A percentile compares a stretch with the other conserved stretches of the same genome.
These are phyloP conservation scores for Saccharomycopsis hybrid DNA, from an alignment of 1,139 yeast species.

Conservation along the genomic window DNA sequence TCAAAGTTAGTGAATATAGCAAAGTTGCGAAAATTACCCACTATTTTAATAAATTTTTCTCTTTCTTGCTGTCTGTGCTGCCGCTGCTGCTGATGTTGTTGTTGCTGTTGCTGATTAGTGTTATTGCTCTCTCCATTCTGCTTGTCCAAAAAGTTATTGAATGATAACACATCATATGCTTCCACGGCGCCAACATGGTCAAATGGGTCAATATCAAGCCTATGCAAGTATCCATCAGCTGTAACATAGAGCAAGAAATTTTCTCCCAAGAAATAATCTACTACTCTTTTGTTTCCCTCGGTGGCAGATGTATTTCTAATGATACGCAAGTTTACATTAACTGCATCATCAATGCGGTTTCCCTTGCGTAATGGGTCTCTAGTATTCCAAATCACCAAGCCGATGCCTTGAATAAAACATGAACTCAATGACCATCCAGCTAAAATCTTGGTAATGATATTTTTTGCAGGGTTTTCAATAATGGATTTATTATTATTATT, in stretches of 20 bases:
- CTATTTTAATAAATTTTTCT: constrained; percentile 38
- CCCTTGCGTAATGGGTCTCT: constrained; percentile 28
- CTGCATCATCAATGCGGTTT: constrained; percentile 25
- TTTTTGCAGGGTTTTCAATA: constrained; percentile 13
- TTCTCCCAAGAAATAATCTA: constrained; percentile 54
- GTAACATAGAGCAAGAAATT: constrained; percentile 46
- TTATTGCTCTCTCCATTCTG: not conserved
- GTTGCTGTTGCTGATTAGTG: not conserved
- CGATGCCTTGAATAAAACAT: constrained; percentile 43
- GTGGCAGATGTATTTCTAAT: constrained; percentile 36
- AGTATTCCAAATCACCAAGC: constrained; percentile 55
- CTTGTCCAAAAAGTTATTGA: constrained; percentile 22
- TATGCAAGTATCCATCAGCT: constrained; percentile 39
- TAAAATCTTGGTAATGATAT: constrained; percentile 27
- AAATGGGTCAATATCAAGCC: constrained; percentile 36
- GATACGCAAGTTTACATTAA: constrained; percentile 30
- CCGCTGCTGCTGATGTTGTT: not conserved
- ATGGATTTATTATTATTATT: constrained; percentile 10
- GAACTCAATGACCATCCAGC: constrained; percentile 71
- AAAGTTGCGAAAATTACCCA: constrained; percentile 45
- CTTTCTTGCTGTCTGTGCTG: too few relatives aligned
- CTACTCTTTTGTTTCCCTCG: constrained; percentile 32
- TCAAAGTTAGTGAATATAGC: constrained; percentile 50
- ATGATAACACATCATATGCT: constrained; percentile 20
- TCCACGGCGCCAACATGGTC: constrained; percentile 23